Evolutionary conservation across 257 asterid genomes (phyloP).

Genomic region (Coffea canephora): DNA sequence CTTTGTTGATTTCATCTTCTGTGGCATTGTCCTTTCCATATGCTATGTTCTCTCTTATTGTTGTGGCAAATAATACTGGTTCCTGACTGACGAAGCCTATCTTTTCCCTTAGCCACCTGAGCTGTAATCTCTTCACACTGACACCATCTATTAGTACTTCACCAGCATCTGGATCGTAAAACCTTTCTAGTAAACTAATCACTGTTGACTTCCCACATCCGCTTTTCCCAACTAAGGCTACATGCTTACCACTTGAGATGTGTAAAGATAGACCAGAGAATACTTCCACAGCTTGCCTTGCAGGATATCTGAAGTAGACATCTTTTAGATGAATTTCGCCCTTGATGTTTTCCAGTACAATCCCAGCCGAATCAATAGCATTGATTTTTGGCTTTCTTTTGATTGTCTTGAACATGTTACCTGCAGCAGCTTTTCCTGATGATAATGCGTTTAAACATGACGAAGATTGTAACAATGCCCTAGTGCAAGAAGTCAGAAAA

Average conservation of each 20-base stretch:
- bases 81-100: slow-evolving; percentile 40
- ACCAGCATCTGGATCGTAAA: slow-evolving; percentile 36
- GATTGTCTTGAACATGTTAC: slow-evolving; percentile 21
- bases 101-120: slow-evolving; percentile 31
- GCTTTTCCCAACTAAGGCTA: slow-evolving; percentile 34
- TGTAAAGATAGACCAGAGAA: slow-evolving; percentile 31
- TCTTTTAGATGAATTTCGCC: slow-evolving; percentile 37
- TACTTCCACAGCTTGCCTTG: slow-evolving; percentile 28
- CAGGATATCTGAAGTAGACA: slow-evolving; percentile 34
- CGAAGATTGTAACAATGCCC: slow-evolving; percentile 26
- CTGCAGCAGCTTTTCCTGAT: slow-evolving; percentile 23
- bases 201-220: slow-evolving; percentile 38
- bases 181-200: slow-evolving; percentile 30
- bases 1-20: slow-evolving; percentile 19
- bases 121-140: slow-evolving; percentile 26
- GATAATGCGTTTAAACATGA: slow-evolving; percentile 23
- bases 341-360: slow-evolving; percentile 23
- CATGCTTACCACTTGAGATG: slow-evolving; percentile 24
- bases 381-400: slow-evolving; percentile 23
- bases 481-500: slow-evolving; percentile 3
- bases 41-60: slow-evolving; percentile 28
- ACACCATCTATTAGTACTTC: slow-evolving; percentile 31
- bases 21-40: slow-evolving; percentile 32
- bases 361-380: slow-evolving; percentile 13
- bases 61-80: slow-evolving; percentile 30